Evolutionary conservation across 306 rosid genomes (phyloP).

Genomic region (Malus domestica): DNA sequence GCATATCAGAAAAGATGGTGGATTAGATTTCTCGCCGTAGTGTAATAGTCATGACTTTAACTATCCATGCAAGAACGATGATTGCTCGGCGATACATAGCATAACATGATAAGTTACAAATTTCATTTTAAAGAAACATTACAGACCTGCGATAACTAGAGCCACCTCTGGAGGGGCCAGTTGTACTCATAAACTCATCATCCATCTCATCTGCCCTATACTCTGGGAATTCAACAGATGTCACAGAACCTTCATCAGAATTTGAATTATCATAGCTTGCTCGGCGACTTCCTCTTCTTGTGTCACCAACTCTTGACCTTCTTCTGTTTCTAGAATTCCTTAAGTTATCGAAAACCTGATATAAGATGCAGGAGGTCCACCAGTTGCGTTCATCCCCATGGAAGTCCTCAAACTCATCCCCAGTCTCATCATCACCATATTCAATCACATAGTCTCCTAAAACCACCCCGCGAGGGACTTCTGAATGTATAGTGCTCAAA

Average conservation of each 20-base stretch:
- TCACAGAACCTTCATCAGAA: constrained; percentile 78
- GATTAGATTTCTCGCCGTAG: neutral
- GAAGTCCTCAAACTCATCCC: constrained; percentile 84
- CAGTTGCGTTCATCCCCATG: constrained; percentile 79
- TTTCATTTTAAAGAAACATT: neutral
- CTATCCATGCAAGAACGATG: neutral
- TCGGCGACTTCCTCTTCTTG: constrained; percentile 64
- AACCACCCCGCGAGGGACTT: constrained; percentile 84
- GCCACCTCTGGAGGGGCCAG: constrained; percentile 49
- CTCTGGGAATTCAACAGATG: constrained; percentile 64
- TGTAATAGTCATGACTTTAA: neutral
- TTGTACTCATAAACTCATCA: constrained; percentile 58
- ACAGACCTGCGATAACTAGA: constrained; percentile 65
- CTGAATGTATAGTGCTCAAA: constrained; percentile 91
- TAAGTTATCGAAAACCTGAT: constrained; percentile 81
- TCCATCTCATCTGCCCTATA: constrained; percentile 63
- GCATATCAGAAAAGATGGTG: neutral
- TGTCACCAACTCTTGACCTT: constrained; percentile 55
- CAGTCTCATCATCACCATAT: constrained; percentile 76
- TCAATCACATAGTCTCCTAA: constrained; percentile 94
- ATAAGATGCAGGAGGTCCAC: constrained; percentile 96
- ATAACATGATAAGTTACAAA: neutral
- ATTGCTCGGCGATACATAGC: neutral
- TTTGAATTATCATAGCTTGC: constrained; percentile 67
- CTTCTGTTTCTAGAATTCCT: constrained; percentile 87